Percentiles rank a stretch among this genome's conserved stretches.
Conservation (phyloP, 2,329 filamentous ascomycete species). For the Byssochlamys sp. region DNA sequence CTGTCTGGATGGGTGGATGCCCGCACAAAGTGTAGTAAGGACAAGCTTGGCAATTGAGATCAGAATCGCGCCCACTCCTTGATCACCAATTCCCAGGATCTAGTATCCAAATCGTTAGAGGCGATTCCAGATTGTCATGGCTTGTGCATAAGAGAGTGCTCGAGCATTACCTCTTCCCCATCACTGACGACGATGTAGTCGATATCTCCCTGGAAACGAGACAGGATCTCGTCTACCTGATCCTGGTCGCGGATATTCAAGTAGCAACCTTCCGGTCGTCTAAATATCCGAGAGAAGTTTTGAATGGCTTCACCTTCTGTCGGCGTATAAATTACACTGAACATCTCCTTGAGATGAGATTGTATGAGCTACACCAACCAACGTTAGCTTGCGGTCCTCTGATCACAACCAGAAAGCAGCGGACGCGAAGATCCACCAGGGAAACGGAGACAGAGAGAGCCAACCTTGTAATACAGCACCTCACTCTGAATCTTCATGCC, state of each 20-base stretch:
- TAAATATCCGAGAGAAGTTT: slow-evolving; percentile 69
- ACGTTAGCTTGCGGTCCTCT: background rate
- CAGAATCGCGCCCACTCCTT: slow-evolving; percentile 73
- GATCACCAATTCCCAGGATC: slow-evolving; percentile 81
- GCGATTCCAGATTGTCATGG: background rate
- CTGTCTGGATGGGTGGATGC: slow-evolving; percentile 68
- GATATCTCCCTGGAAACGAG: slow-evolving; percentile 52
- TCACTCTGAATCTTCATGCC: slow-evolving; percentile 78
- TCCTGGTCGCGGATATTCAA: slow-evolving; percentile 62
- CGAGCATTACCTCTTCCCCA: slow-evolving; percentile 38
- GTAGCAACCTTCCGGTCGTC: slow-evolving; percentile 71
- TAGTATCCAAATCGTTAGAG: slow-evolving; percentile 34
- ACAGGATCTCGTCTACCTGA: slow-evolving; percentile 55
- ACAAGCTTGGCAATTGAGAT: slow-evolving; percentile 78
- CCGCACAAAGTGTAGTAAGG: slow-evolving; percentile 75
- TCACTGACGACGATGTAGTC: slow-evolving; percentile 85
- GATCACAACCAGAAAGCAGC: background rate
- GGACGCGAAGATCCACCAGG: background rate
- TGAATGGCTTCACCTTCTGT: slow-evolving; percentile 83
- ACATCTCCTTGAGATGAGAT: slow-evolving; percentile 76
- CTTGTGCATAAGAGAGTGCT: too few species aligned
- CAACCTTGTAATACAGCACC: slow-evolving; percentile 66
- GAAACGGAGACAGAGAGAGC: slow-evolving; percentile 6
- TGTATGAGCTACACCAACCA: slow-evolving; percentile 51
- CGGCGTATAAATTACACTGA: slow-evolving; percentile 80